Evolutionary conservation across 2,329 filamentous ascomycete genomes (phyloP).

Genomic region (Cladophialophora chaetospira): DNA sequence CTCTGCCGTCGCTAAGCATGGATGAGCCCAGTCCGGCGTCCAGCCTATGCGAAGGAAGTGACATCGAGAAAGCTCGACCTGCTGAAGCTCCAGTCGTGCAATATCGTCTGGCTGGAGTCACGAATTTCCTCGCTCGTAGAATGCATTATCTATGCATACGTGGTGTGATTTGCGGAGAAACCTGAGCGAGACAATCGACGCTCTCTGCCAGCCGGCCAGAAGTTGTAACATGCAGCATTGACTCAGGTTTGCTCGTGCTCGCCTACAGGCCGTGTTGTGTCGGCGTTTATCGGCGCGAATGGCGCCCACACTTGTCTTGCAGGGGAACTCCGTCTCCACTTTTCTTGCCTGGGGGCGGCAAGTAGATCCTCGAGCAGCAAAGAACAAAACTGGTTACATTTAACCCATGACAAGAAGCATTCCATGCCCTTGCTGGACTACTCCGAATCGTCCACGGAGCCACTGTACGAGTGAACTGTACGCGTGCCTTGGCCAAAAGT

Average conservation of each 20-base stretch:
- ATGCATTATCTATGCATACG: background rate
- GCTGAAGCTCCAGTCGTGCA: background rate
- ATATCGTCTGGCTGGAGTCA: conserved; percentile 1
- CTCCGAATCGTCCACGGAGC: conserved; percentile 1
- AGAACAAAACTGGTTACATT: too few relatives aligned
- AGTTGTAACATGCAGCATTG: background rate
- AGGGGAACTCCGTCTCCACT: conserved; percentile 17
- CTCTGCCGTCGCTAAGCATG: conserved; percentile 10
- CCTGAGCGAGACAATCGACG: too few relatives aligned
- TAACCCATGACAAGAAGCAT: too few relatives aligned
- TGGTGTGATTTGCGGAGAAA: conserved; percentile 16
- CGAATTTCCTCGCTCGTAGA: background rate
- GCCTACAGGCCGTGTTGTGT: conserved; percentile 6
- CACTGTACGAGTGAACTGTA: background rate
- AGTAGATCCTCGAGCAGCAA: background rate
- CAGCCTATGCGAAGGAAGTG: conserved; percentile 8
- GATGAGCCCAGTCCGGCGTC: conserved; percentile 3
- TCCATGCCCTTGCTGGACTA: background rate
- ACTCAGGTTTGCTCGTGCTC: conserved; percentile 6
- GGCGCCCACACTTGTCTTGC: too few relatives aligned
- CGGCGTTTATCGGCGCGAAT: too few relatives aligned
- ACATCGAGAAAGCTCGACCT: background rate
- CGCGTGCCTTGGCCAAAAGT: background rate
- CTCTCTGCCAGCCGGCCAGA: too few relatives aligned
- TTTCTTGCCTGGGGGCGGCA: conserved; percentile 12